Evolutionary conservation across 768 basidiomycete species (phyloP), one percentile per base, ranked within the genome.

Genomic region (Rhodotorula paludigena): DNA sequence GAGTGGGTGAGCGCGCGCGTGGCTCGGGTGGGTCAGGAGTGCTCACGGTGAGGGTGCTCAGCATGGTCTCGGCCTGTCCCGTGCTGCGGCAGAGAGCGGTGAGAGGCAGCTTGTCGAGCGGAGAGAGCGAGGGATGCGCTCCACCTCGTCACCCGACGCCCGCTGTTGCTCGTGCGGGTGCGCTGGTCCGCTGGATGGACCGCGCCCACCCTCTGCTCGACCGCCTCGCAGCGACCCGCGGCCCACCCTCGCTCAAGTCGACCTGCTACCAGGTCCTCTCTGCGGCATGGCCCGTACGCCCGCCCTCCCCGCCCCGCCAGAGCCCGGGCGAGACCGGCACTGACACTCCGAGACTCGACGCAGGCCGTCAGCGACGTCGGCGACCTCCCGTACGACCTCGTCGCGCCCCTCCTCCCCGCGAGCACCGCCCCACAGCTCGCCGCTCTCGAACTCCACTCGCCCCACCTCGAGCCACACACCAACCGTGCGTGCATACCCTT

Each of bases 351-450:
- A 25, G 33, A 1, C 5, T 23, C 11, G 0, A 23, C 1, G 20
- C 25, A 48, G 64, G 67, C 54, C 14, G 65, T 71, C 6, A 32
- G 23, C 23, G 70, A 67, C 56, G 23, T 71, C 9, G 66, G 70
- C 18, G 62, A 71, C 42, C 35, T 44, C 23, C 58, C 45, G 0
- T 63, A 60, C 66, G 42, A 36, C 11, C 61, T 71, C 38, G 5
- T 71, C 16, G 2, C 25, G 12, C n/a, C 36, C 48, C 32, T 71
- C 4, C 39, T 71, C 4, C 32, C 32, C 3, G 28, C 49, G 7
- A 32, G 38, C 30, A 42, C 60, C 7, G 69, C 69, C 4, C 6
- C 28, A 15, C 69, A 71, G 44, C 51, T 71, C 28, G 16, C 39
- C 28, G 30, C 14, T 11, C 30, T 71, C 35, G 69, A 71, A 52